These are phyloP conservation scores for Stenogyne calaminthoides DNA, from an alignment of 305 asterid species.

Conservation along the genomic window DNA sequence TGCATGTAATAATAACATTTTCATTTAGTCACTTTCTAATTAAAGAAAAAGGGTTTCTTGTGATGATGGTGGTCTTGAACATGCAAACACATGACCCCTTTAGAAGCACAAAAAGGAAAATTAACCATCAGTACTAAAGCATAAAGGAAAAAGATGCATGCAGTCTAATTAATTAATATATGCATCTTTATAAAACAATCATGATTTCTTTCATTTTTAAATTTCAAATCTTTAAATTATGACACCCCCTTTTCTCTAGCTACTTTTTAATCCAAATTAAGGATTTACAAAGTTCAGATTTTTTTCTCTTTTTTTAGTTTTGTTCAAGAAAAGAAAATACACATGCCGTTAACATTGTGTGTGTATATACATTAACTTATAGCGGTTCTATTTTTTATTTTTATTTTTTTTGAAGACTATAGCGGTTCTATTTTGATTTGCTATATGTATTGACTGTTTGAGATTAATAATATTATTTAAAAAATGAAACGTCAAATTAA, in stretches of 20 bases:
- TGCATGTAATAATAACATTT: slow-evolving; percentile 24
- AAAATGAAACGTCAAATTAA: too few relatives aligned
- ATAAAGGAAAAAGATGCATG: slow-evolving; percentile 23
- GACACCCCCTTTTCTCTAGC: not conserved
- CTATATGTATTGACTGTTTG: too few relatives aligned
- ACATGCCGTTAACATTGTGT: too few relatives aligned
- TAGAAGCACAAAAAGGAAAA: slow-evolving; percentile 36
- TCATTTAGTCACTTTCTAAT: slow-evolving; percentile 26
- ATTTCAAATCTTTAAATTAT: slow-evolving; percentile 33
- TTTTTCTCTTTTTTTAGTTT: not conserved
- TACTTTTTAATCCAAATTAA: not conserved
- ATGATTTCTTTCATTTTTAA: slow-evolving; percentile 21
- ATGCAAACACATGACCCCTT: slow-evolving; percentile 41
- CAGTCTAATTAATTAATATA: slow-evolving; percentile 24
- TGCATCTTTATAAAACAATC: slow-evolving; percentile 23
- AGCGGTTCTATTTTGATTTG: too few relatives aligned
- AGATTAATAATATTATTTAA: too few relatives aligned
- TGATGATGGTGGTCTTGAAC: slow-evolving; percentile 36
- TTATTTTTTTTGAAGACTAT: too few relatives aligned
- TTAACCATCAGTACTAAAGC: slow-evolving; percentile 23
- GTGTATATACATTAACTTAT: too few relatives aligned
- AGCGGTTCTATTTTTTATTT: too few relatives aligned
- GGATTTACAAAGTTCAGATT: not conserved
- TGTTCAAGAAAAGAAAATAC: not conserved
- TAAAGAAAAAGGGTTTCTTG: slow-evolving; percentile 28